A percentile compares a stretch with the other conserved stretches of the same genome.
Evolutionary conservation across 2,329 filamentous ascomycete species (phyloP).

Genomic region (Xylariales sp.): DNA sequence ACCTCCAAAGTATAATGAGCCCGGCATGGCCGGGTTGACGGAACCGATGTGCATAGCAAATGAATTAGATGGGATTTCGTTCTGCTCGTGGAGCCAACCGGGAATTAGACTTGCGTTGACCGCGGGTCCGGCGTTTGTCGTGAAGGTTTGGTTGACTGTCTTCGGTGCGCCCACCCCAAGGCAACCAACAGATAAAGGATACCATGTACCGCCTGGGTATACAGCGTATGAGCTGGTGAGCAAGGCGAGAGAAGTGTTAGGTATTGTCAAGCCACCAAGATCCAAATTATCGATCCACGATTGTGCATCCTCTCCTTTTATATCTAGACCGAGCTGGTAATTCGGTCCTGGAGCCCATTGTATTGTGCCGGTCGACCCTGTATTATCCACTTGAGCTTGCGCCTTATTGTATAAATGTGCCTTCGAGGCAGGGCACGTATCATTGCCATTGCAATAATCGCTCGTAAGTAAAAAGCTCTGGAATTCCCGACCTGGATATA

Average conservation of each 20-base stretch:
- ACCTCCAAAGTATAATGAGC: slow-evolving; percentile 55
- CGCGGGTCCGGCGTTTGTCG: slow-evolving; percentile 26
- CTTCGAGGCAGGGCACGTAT: slow-evolving; percentile 43
- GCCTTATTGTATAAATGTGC: slow-evolving; percentile 48
- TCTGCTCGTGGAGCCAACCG: slow-evolving; percentile 43
- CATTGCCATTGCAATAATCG: slow-evolving; percentile 47
- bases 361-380: slow-evolving; percentile 44
- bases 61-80: slow-evolving; percentile 53
- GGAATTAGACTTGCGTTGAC: slow-evolving; percentile 51
- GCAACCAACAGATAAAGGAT: slow-evolving; percentile 50
- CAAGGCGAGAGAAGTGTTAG: slow-evolving; percentile 46
- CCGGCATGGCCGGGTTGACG: slow-evolving; percentile 47
- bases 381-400: slow-evolving; percentile 43
- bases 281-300: slow-evolving; percentile 48
- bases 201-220: slow-evolving; percentile 48
- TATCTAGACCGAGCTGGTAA: slow-evolving; percentile 46
- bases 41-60: slow-evolving; percentile 58
- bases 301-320: slow-evolving; percentile 38
- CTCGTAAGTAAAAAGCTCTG: slow-evolving; percentile 46
- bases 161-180: slow-evolving; percentile 47
- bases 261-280: slow-evolving; percentile 40
- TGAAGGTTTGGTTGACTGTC: slow-evolving; percentile 47
- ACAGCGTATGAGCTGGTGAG: slow-evolving; percentile 44
- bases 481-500: slow-evolving; percentile 49
- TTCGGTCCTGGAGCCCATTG: slow-evolving; percentile 38